These are phyloP conservation scores for Theobroma cacao DNA, from an alignment of 345 rosid genomes.

Conservation along the genomic window DNA sequence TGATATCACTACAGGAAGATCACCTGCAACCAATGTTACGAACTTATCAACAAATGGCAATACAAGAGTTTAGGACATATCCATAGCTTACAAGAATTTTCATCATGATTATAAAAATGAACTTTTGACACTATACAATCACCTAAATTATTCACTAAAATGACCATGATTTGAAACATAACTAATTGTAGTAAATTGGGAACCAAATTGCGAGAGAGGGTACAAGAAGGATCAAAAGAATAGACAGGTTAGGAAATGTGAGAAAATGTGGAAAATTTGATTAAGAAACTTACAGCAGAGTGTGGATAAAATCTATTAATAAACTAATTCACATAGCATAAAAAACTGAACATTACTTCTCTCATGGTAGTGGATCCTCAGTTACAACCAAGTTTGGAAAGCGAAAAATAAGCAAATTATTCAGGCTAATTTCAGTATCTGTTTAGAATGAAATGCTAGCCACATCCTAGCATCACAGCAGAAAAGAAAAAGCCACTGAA, in stretches of 20 bases:
- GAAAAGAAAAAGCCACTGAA: not conserved
- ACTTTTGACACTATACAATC: not conserved
- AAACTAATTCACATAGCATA: not conserved
- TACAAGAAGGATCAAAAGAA: not conserved
- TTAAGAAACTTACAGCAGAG: not conserved
- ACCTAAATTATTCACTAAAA: not conserved
- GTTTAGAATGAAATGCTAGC: not conserved
- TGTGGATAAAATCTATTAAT: not conserved
- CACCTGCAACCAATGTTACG: conserved; percentile 51
- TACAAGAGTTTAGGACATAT: not conserved
- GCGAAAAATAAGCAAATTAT: not conserved
- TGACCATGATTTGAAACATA: not conserved
- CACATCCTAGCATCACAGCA: not conserved
- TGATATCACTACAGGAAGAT: conserved; percentile 81
- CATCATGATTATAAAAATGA: not conserved
- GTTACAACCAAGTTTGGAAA: not conserved
- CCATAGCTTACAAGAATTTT: not conserved
- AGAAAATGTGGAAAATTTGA: not conserved
- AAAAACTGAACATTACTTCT: not conserved
- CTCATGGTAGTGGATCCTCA: not conserved
- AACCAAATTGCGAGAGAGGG: too few relatives aligned
- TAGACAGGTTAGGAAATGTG: not conserved
- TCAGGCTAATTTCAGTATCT: not conserved
- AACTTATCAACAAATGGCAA: conserved; percentile 5
- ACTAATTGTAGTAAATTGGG: not conserved